Percentiles rank a stretch among this genome's conserved stretches.
Evolutionary conservation across 1,284 basidiomycete genomes (phyloP).

Genomic region (Fomitopsis pinicola): DNA sequence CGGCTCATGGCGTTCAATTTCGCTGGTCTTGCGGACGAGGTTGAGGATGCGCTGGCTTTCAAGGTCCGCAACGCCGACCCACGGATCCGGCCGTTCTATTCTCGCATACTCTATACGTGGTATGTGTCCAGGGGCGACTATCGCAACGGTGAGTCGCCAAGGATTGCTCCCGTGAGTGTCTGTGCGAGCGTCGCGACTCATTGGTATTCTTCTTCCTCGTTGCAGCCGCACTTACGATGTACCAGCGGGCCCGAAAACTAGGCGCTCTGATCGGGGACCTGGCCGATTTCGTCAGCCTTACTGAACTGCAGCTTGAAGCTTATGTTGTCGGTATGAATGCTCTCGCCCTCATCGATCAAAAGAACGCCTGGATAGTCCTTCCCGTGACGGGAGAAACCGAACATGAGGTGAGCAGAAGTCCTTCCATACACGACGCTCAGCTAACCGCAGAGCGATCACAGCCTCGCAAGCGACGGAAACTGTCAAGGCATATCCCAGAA

Average conservation of each 20-base stretch:
- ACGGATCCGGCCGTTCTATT: slow-evolving; percentile 81
- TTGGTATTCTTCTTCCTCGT: slow-evolving; percentile 4
- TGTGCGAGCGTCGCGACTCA: slow-evolving; percentile 1
- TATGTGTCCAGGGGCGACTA: slow-evolving; percentile 84
- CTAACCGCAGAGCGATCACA: slow-evolving; percentile 18
- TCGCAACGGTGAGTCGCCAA: slow-evolving; percentile 65
- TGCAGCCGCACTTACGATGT: slow-evolving; percentile 88
- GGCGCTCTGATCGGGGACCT: slow-evolving; percentile 51
- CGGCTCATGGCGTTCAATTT: slow-evolving; percentile 84
- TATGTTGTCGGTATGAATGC: slow-evolving; percentile 90
- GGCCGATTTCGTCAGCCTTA: slow-evolving; percentile 52
- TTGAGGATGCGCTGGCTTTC: slow-evolving; percentile 88
- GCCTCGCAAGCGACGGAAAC: slow-evolving; percentile 65
- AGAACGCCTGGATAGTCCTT: slow-evolving; percentile 82
- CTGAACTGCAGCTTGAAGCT: slow-evolving; percentile 76
- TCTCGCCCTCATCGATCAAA: slow-evolving; percentile 76
- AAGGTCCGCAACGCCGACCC: slow-evolving; percentile 95
- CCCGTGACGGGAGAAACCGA: slow-evolving; percentile 42
- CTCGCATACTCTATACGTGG: slow-evolving; percentile 94
- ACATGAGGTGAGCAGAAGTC: slow-evolving; percentile 31
- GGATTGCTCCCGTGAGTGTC: slow-evolving; percentile 7
- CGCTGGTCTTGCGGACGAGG: slow-evolving; percentile 79
- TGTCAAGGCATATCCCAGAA: slow-evolving; percentile 78
- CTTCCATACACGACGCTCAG: not conserved
- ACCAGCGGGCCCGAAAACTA: slow-evolving; percentile 84